Evolutionary conservation across 352 stramenopile genomes (phyloP).

Genomic region (Phytophthora megakarya): DNA sequence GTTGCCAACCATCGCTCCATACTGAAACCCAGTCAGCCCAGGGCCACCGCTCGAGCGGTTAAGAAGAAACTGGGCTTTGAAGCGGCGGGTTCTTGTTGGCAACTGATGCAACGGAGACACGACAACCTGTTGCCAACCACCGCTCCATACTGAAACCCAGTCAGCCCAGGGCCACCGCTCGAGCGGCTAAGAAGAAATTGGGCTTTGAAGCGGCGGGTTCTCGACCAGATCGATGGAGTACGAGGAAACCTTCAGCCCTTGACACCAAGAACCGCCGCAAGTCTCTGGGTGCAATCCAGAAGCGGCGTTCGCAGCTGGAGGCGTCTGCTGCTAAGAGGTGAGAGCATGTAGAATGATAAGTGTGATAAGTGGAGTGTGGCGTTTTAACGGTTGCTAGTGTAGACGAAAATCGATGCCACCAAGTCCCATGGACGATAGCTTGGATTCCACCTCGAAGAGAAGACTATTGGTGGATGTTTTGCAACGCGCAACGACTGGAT

Average conservation of each 20-base stretch:
- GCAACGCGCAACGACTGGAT: conserved; percentile 48
- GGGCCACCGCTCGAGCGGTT: no score
- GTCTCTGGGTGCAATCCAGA: conserved; percentile 41
- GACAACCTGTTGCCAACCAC: not conserved
- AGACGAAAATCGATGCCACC: conserved; percentile 38
- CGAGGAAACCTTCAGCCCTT: conserved; percentile 28
- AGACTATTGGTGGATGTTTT: conserved; percentile 60
- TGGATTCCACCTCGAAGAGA: conserved; percentile 22
- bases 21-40: conserved; percentile 22
- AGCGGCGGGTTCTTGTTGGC: conserved; percentile 42
- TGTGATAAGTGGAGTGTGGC: not conserved
- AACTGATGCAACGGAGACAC: not conserved
- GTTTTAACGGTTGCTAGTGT: not conserved
- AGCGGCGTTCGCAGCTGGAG: conserved; percentile 32
- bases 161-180: conserved; percentile 10
- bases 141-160: conserved; percentile 27
- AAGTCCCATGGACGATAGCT: conserved; percentile 8
- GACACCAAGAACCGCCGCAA: conserved; percentile 44
- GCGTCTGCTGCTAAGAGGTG: conserved; percentile 32
- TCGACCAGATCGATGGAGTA: conserved; percentile 53
- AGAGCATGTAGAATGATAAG: not conserved
- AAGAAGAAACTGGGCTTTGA: conserved; percentile 50
- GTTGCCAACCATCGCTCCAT: conserved; percentile 12
- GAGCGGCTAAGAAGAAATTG: no score
- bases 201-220: conserved; percentile 56